Percentiles rank a stretch among this genome's conserved stretches.
Conservation (phyloP, 2,329 filamentous ascomycete species). For the Periglandula ipomoeae region DNA sequence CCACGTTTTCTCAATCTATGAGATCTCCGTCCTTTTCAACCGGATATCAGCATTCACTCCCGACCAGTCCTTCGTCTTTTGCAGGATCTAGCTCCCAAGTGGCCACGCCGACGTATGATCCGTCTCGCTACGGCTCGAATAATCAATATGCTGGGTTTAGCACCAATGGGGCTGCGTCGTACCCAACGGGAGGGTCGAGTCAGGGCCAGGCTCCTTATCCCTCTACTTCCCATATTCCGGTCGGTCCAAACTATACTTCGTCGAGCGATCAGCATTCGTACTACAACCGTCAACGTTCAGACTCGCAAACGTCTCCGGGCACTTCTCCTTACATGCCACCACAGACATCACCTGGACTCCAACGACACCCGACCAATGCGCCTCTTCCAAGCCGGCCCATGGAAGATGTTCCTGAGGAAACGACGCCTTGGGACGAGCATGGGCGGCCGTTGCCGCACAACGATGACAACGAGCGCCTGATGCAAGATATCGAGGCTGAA, state of each 20-base stretch:
- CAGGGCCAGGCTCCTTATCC: slow-evolving; percentile 39
- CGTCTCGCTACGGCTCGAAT: slow-evolving; percentile 19
- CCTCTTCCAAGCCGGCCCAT: slow-evolving; percentile 47
- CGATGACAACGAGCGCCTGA: slow-evolving; percentile 32
- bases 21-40: slow-evolving; percentile 22
- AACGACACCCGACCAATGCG: slow-evolving; percentile 50
- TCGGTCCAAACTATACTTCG: slow-evolving; percentile 40
- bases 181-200: slow-evolving; percentile 16
- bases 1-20: slow-evolving; percentile 11
- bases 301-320: slow-evolving; percentile 39
- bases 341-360: slow-evolving; percentile 36
- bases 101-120: slow-evolving; percentile 27
- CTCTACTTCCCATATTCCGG: slow-evolving; percentile 41
- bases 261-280: slow-evolving; percentile 36
- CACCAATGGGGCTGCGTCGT: slow-evolving; percentile 20
- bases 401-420: slow-evolving; percentile 34
- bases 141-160: slow-evolving; percentile 22
- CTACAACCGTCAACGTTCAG: slow-evolving; percentile 36
- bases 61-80: slow-evolving; percentile 24
- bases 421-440: slow-evolving; percentile 31
- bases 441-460: slow-evolving; percentile 19
- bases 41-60: slow-evolving; percentile 32
- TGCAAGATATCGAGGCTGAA: slow-evolving; percentile 49
- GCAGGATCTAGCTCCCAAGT: slow-evolving; percentile 16
- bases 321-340: slow-evolving; percentile 33